Base-by-base conservation (phyloP, 208 protist genomes). In the Trypanosoma scelopori region DNA sequence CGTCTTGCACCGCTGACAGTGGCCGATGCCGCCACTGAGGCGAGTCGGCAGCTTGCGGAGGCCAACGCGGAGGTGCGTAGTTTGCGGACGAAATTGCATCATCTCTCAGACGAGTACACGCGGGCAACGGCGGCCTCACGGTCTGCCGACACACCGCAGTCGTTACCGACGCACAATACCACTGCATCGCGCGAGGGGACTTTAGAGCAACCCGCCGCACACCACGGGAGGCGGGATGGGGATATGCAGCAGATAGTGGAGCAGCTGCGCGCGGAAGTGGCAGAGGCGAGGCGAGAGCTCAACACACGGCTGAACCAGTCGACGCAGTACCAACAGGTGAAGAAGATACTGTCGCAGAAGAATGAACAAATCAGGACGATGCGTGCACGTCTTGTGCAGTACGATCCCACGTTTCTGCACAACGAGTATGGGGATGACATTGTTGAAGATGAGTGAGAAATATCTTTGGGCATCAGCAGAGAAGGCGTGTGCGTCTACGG, bases 271-370 rank as follows among this genome's bases (percentile, higher is more conserved):
- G 41, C 66, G 27, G 86, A 89, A 74, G 66, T 92, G 55, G 71
- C 76, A 0, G 80, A 84, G 52, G 75, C 82, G 28, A 81, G 74
- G 68, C 72, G 66, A 3, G 86, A 92, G 69, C 76, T 89, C 5
- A 68, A 72, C n/a, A 77, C 69, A 32, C 70, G 82, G 42, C 76
- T 92, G 20, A 79, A 83, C 58, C 82, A 92, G 52, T 89, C 82
- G 22, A 85, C 82, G 23, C 86, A 92, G 73, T 92, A 84, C 47
- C 86, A 86, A 64, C 81, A 89, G 64, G 64, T 92, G 63, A 87
- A 86, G 71, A 68, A 81, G 59, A 76, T 92, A 5, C 50, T 92
- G 32, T 70, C 78, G 16, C 65, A 81, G 50, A 81, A 80, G 47
- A 92, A 92, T 59, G 76, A 74, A 52, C 75, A 87, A 51, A 64